These are phyloP conservation scores for Ustanciosporium gigantosporum DNA, from an alignment of 1,284 basidiomycete genomes.

Conservation along the genomic window DNA sequence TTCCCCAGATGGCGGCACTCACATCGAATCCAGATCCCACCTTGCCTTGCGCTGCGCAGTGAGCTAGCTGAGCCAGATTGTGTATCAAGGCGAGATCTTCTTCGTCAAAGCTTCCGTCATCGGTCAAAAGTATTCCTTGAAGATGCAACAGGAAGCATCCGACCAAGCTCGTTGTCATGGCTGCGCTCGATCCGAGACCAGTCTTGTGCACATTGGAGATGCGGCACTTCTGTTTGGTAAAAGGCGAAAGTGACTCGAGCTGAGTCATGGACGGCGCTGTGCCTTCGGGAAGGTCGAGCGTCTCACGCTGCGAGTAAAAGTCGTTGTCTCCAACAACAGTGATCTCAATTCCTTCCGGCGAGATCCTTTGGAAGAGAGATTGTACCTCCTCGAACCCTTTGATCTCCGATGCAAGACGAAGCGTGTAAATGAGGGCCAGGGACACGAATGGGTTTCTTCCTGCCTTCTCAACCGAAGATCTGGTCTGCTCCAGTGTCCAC, in stretches of 20 bases:
- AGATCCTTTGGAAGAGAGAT: slow-evolving; percentile 36
- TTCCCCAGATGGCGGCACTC: slow-evolving; percentile 89
- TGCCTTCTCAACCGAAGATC: slow-evolving; percentile 21
- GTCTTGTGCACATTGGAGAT: slow-evolving; percentile 91
- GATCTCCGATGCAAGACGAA: slow-evolving; percentile 67
- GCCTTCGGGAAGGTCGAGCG: slow-evolving; percentile 57
- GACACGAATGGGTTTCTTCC: slow-evolving; percentile 86
- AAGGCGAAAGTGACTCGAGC: slow-evolving; percentile 69
- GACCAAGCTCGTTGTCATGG: slow-evolving; percentile 92
- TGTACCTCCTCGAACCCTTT: slow-evolving; percentile 31
- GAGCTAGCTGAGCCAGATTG: slow-evolving; percentile 91
- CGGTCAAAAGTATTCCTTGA: slow-evolving; percentile 63
- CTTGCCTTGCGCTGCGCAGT: slow-evolving; percentile 96
- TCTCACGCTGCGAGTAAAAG: slow-evolving; percentile 90
- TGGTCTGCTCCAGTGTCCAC: slow-evolving; percentile 37
- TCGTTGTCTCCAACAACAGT: slow-evolving; percentile 91
- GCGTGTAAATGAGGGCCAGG: slow-evolving; percentile 77
- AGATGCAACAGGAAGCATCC: slow-evolving; percentile 82
- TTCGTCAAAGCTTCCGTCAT: slow-evolving; percentile 19
- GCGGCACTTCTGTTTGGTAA: slow-evolving; percentile 65
- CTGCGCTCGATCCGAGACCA: slow-evolving; percentile 92
- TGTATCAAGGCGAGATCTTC: slow-evolving; percentile 67
- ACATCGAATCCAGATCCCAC: slow-evolving; percentile 98
- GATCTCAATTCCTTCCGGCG: slow-evolving; percentile 68
- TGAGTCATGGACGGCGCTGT: slow-evolving; percentile 34